phyloP scores from a whole-genome alignment of 1,284 basidiomycete genomes.

The Tilletia walkeri region DNA sequence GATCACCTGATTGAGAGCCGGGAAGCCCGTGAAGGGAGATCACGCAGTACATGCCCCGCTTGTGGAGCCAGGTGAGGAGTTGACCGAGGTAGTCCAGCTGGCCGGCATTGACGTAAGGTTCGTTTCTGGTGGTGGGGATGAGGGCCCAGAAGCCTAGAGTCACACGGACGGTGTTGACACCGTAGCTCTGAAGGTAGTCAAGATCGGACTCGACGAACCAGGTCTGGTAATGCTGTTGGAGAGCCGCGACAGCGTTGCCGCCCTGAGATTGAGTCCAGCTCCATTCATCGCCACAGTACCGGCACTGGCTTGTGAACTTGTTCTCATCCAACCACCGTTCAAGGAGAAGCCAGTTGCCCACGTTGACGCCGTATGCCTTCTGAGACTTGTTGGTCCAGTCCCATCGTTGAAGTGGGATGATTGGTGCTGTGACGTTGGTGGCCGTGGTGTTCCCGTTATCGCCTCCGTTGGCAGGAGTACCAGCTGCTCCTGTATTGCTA shows the following conservation, averaged over 20 bases:
- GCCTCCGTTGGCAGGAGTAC: not conserved
- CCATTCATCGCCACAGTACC: slow-evolving; percentile 57
- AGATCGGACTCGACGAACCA: slow-evolving; percentile 58
- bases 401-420: slow-evolving; percentile 45
- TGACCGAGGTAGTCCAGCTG: slow-evolving; percentile 43
- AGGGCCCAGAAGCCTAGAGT: slow-evolving; percentile 56
- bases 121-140: slow-evolving; percentile 34
- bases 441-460: not conserved
- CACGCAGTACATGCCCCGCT: slow-evolving; percentile 57
- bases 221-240: slow-evolving; percentile 53
- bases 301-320: slow-evolving; percentile 46
- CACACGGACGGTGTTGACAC: slow-evolving; percentile 56
- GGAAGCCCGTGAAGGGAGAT: slow-evolving; percentile 59
- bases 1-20: slow-evolving; percentile 57
- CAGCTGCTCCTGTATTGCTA: not conserved
- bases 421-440: slow-evolving; percentile 20
- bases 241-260: slow-evolving; percentile 26
- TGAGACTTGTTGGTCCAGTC: slow-evolving; percentile 48
- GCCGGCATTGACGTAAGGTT: slow-evolving; percentile 40
- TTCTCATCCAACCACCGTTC: slow-evolving; percentile 58
- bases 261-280: slow-evolving; percentile 44
- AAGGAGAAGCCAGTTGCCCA: slow-evolving; percentile 53
- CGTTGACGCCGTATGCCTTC: slow-evolving; percentile 50
- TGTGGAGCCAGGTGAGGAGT: slow-evolving; percentile 52
- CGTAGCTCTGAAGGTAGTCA: slow-evolving; percentile 45